Conservation (phyloP, 352 stramenopile genomes). For the Phytophthora lateralis region DNA sequence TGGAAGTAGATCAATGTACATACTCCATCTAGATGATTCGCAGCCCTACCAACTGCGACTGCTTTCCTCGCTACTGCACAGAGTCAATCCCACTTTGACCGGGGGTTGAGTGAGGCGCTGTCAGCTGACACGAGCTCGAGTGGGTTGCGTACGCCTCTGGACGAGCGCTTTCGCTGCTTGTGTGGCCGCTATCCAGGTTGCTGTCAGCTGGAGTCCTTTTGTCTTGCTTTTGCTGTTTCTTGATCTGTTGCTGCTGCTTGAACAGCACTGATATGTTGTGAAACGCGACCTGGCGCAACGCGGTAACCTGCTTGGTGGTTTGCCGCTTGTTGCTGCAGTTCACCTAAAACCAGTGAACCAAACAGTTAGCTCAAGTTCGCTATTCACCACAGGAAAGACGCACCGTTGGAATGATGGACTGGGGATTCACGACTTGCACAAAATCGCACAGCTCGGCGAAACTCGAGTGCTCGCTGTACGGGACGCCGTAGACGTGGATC, state of each 20-base stretch:
- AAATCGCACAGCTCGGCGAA: conserved; percentile 96
- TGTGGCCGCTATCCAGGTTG: conserved; percentile 2
- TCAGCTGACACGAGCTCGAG: not conserved
- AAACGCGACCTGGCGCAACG: conserved; percentile 68
- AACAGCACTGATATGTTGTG: conserved; percentile 67
- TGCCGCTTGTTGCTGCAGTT: conserved; percentile 72
- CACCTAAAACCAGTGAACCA: conserved; percentile 40
- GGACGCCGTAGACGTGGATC: conserved; percentile 93
- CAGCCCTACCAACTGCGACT: not conserved
- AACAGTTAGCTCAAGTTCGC: conserved; percentile 2
- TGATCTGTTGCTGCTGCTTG: conserved; percentile 39
- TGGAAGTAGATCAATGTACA: conserved; percentile 11
- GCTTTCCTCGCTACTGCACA: not conserved
- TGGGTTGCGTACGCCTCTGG: conserved; percentile 1
- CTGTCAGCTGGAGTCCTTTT: not conserved
- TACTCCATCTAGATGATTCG: conserved; percentile 1
- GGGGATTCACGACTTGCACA: conserved; percentile 82
- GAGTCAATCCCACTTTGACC: conserved; percentile 6
- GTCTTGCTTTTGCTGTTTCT: conserved; percentile 18
- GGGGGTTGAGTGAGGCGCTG: not conserved
- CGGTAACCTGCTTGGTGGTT: conserved; percentile 73
- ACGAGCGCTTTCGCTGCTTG: not conserved
- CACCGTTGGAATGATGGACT: conserved; percentile 93
- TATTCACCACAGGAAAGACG: conserved; percentile 14
- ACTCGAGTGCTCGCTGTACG: conserved; percentile 97